A percentile compares a stretch with the other conserved stretches of the same genome.
Evolutionary conservation across 2,329 filamentous ascomycete species (phyloP).

Genomic region (Apiospora kogelbergensis): DNA sequence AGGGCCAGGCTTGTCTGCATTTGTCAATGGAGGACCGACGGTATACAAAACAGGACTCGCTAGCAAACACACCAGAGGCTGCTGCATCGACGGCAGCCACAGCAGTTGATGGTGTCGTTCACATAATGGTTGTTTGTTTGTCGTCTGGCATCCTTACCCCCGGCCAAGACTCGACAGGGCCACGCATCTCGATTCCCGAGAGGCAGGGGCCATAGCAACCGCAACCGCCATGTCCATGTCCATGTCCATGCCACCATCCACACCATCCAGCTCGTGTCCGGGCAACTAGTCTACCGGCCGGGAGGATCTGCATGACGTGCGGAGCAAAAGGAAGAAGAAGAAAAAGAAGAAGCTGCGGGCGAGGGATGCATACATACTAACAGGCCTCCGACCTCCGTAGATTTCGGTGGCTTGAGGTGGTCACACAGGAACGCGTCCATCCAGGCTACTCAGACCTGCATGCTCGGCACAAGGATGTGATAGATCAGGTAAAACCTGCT

Average conservation of each 20-base stretch:
- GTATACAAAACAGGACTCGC: not conserved
- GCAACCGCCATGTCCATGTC: too few species aligned
- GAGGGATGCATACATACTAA: not conserved
- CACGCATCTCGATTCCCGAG: not conserved
- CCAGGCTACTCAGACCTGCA: not conserved
- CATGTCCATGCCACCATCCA: not conserved
- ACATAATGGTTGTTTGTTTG: not conserved
- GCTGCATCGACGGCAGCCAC: not conserved
- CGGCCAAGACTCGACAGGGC: not conserved
- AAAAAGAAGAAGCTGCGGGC: not conserved
- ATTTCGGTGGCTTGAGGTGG: not conserved
- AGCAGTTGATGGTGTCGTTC: not conserved
- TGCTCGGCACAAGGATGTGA: not conserved
- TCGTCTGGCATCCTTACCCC: not conserved
- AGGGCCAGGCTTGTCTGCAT: not conserved
- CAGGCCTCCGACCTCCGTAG: not conserved
- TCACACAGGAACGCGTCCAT: not conserved
- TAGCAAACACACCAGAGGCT: not conserved
- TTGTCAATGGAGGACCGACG: not conserved
- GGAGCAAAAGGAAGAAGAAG: not conserved
- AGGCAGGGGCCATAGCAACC: not conserved
- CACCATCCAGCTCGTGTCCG: conserved; percentile 21
- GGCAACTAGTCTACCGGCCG: conserved; percentile 16
- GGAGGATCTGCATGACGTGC: conserved; percentile 18
- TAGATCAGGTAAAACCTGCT: not conserved